Evolutionary conservation across 1,139 yeast genomes (phyloP), one percentile per base, ranked within the genome.

Genomic region (Entelexis paramagnoliae): DNA sequence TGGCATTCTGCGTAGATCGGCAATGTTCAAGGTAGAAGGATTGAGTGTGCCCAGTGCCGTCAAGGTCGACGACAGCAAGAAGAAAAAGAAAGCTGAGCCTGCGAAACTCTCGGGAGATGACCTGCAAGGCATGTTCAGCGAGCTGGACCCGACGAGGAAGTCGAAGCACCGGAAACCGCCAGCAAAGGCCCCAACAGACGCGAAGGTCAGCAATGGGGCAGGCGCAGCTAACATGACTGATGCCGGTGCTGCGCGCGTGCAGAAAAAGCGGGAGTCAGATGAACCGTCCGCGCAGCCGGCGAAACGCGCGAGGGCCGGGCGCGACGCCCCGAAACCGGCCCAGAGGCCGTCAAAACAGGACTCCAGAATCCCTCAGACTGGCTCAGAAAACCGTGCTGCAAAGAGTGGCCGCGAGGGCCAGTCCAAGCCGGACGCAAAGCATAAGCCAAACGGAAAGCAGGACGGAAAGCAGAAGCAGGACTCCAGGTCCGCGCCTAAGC

Each of bases 1-100:
- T 22, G 24, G 30, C 3, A 28, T 4, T 22, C 19, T 36, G 17
- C 3, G 39, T 35, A 19, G 14, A 7, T 14, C 19, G n/a, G 4
- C 16, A 11, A 53, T 53, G 57, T 54, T 54, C 35, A 53, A 54
- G 32, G 48, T 54, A 7, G 47, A 44, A 13, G 55, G 53, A 29
- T 38, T 54, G 34, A 55, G 48, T 9, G 20, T 54, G 28, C 57
- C 57, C 4, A 8, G 38, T 11, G 28, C 48, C 30, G 50, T 54
- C 16, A 22, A 44, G 32, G 56, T 48, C 2, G 39, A 46, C n/a
- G 56, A 51, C 10, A 30, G 40, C 19, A 32, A 49, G 14, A 36
- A 28, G 24, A 48, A 51, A 50, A 40, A 48, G 36, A 48, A 49
- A 16, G 29, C 45, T 17, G 42, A 48, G 35, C 14, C 41, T 13